Percentiles rank a stretch among this genome's conserved stretches.
These are phyloP conservation scores for Panaeolus papilionaceus DNA, from an alignment of 768 basidiomycete genomes.

Conservation along the genomic window DNA sequence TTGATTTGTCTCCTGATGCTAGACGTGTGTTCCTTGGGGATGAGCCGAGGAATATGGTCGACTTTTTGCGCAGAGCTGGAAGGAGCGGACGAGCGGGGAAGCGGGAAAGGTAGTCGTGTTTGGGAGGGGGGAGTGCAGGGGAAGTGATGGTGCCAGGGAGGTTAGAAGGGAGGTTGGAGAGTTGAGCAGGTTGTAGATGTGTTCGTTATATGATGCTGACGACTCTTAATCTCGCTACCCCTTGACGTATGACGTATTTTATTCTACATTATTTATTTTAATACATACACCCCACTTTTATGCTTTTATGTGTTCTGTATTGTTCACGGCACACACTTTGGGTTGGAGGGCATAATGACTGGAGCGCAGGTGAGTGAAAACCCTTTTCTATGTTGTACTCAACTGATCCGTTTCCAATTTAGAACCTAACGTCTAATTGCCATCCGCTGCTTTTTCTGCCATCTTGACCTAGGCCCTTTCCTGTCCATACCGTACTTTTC, in stretches of 20 bases:
- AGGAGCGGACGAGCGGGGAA: slow-evolving; percentile 77
- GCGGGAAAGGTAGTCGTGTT: slow-evolving; percentile 79
- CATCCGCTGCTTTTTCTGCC: too few species aligned
- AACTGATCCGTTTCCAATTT: background rate
- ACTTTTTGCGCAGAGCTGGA: slow-evolving; percentile 92
- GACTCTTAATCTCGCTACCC: background rate
- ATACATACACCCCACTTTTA: slow-evolving; percentile 5
- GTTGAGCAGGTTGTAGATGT: background rate
- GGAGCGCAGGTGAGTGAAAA: too few species aligned
- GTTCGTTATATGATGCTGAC: background rate
- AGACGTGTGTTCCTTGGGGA: slow-evolving; percentile 88
- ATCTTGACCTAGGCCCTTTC: too few species aligned
- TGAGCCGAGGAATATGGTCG: slow-evolving; percentile 87
- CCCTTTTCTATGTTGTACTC: background rate
- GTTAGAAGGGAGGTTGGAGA: slow-evolving; percentile 56
- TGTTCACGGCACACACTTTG: too few species aligned
- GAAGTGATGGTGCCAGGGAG: slow-evolving; percentile 57
- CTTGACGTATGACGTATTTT: background rate
- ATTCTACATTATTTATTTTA: background rate
- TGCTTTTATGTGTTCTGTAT: background rate
- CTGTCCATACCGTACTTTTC: too few species aligned
- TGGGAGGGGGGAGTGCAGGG: slow-evolving; percentile 71
- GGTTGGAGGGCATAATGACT: too few species aligned
- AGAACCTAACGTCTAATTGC: too few species aligned
- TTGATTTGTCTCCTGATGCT: slow-evolving; percentile 84